Conservation (phyloP, 169 alveolate genomes). For the Babesia microti region DNA sequence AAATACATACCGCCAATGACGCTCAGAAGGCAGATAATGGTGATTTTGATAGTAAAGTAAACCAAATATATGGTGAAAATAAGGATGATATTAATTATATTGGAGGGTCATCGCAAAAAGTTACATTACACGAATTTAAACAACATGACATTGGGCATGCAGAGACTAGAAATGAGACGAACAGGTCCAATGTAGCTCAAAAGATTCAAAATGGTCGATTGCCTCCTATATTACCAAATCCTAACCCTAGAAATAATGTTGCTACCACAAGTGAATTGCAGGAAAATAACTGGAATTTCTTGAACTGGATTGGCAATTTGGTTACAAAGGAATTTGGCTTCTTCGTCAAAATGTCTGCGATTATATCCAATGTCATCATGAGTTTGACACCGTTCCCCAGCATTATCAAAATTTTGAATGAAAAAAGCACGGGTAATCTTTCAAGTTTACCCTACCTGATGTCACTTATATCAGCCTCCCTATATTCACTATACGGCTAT, state of each 20-base stretch:
- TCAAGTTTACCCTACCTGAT: conserved; percentile 45
- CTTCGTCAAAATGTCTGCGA: conserved; percentile 39
- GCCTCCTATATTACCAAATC: conserved; percentile 7
- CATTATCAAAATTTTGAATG: conserved; percentile 40
- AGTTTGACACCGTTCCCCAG: conserved; percentile 48
- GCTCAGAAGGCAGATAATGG: too few species aligned
- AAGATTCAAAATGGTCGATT: conserved; percentile 5
- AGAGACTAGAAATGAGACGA: too few species aligned
- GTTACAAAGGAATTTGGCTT: conserved; percentile 30
- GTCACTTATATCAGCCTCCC: conserved; percentile 43
- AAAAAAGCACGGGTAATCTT: conserved; percentile 44
- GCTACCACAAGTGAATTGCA: too few species aligned
- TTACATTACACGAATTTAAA: too few species aligned
- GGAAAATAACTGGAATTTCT: neutral
- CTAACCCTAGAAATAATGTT: neutral
- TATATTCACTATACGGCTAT: conserved; percentile 53
- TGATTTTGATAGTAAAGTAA: too few species aligned
- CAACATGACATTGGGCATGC: too few species aligned
- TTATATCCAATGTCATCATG: conserved; percentile 45
- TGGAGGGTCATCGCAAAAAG: neutral
- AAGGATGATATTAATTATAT: neutral
- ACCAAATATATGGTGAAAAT: too few species aligned
- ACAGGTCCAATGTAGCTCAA: conserved; percentile 7
- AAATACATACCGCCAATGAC: too few species aligned
- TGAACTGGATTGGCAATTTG: conserved; percentile 3